Evolutionary conservation across 2,329 filamentous ascomycete species (phyloP).

Genomic region (Onygenales sp.): DNA sequence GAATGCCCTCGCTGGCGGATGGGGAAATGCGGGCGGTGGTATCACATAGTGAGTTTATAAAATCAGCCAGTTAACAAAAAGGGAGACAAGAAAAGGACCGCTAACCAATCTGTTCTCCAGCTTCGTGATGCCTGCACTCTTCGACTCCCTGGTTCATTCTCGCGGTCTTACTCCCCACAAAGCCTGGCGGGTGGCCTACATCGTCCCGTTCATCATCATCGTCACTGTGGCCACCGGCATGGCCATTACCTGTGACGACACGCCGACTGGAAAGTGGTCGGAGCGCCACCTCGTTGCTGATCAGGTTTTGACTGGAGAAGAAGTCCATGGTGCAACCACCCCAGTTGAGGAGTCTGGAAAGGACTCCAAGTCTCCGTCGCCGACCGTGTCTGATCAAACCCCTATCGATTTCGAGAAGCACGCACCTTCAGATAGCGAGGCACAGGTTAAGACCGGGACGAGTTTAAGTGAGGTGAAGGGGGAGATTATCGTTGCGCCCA

Average conservation of each 20-base stretch:
- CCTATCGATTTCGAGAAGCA: slow-evolving; percentile 16
- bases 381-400: slow-evolving; percentile 23
- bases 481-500: slow-evolving; percentile 55
- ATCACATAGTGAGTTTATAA: slow-evolving; percentile 56
- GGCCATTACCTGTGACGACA: slow-evolving; percentile 67
- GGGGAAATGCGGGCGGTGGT: slow-evolving; percentile 80
- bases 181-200: slow-evolving; percentile 76
- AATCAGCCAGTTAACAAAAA: background rate
- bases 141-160: slow-evolving; percentile 59
- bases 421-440: slow-evolving; percentile 29
- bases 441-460: slow-evolving; percentile 39
- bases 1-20: slow-evolving; percentile 74
- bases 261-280: slow-evolving; percentile 71
- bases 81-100: background rate
- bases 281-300: slow-evolving; percentile 55
- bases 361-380: slow-evolving; percentile 16
- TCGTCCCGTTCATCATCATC: slow-evolving; percentile 74
- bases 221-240: slow-evolving; percentile 56
- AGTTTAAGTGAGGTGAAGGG: slow-evolving; percentile 43
- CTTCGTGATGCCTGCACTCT: slow-evolving; percentile 87
- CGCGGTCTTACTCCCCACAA: slow-evolving; percentile 54
- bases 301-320: slow-evolving; percentile 21
- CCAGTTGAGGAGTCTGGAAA: slow-evolving; percentile 21
- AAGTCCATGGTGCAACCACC: slow-evolving; percentile 10
- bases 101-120: slow-evolving; percentile 12